Evolutionary conservation across 2,329 filamentous ascomycete genomes (phyloP).

Genomic region (Colletotrichum trifolii): DNA sequence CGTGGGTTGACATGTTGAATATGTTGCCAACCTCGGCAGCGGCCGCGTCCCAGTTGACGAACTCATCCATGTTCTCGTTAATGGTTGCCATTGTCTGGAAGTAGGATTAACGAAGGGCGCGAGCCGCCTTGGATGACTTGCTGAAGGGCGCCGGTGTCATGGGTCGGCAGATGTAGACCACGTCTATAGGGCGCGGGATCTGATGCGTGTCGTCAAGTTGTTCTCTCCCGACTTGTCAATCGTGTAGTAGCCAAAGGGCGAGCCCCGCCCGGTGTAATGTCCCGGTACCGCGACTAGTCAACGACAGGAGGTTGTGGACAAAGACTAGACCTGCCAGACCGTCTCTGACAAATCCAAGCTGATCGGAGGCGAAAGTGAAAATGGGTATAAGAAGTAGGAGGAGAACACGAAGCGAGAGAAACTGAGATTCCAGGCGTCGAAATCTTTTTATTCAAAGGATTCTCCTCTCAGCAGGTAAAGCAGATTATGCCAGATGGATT

Average conservation of each 20-base stretch:
- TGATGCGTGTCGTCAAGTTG: constrained; percentile 11
- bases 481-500: constrained; percentile 28
- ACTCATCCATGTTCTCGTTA: constrained; percentile 67
- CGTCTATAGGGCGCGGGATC: constrained; percentile 19
- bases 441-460: constrained; percentile 35
- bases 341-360: constrained; percentile 13
- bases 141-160: constrained; percentile 32
- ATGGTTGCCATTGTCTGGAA: constrained; percentile 47
- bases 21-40: constrained; percentile 50
- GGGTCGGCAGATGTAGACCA: constrained; percentile 19
- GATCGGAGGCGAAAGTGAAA: constrained; percentile 33
- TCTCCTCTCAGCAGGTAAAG: constrained; percentile 6
- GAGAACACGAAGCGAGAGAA: constrained; percentile 10
- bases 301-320: too few species aligned
- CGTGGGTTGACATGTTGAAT: constrained; percentile 46
- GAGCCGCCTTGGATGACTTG: constrained; percentile 15
- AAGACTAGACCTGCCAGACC: too few species aligned
- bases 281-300: too few species aligned
- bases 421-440: constrained; percentile 3
- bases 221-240: constrained; percentile 5
- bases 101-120: constrained; percentile 29
- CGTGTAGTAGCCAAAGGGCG: constrained; percentile 22
- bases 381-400: constrained; percentile 21
- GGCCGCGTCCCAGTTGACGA: constrained; percentile 71
- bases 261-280: constrained; percentile 30